Base-by-base conservation (phyloP, 345 rosid genomes). In the Syzygium grande region DNA sequence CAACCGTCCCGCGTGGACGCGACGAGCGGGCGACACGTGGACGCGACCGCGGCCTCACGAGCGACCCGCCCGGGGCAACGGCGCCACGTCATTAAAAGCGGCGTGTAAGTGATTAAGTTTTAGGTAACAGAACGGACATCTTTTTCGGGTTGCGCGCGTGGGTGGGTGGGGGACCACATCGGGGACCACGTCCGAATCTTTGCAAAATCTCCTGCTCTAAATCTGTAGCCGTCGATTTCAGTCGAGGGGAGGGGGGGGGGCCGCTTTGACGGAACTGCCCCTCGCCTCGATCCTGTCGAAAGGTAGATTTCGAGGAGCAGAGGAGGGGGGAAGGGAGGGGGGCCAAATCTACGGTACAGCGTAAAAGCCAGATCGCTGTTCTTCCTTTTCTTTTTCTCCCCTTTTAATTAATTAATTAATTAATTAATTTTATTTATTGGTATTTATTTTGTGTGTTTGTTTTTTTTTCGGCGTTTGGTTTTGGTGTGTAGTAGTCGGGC, bases 141-240 rank as follows among this genome's bases (percentile, higher is more conserved):
- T 3, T n/a, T 2, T 2, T 51, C 52, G 63, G 63, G 14, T 10
- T 10, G 63, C n/a, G n/a, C n/a, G n/a, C 12, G n/a, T n/a, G 63
- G 5, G 9, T n/a, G 78, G 41, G 68, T 9, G 41, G 79, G 80
- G 83, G 83, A 73, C 83, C 83, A 19, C 83, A 5, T 73, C 83
- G 86, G 86, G 86, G 61, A 84, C 86, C 86, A 34, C 43, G n/a
- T 21, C 86, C 86, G 34, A 54, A 85, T 85, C 59, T 85, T 30
- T 56, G 22, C 49, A 5, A 34, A 12, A 85, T 23, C 49, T 61
- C 17, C 56, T 6, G 51, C 65, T 65, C 21, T 9, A 2, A 17
- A 43, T 56, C 53, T 11, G 53, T 1, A 41, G 78, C 87, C 87
- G 87, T 38, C 83, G 83, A 73, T 73, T 34, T 73, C 83, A 17